These are phyloP conservation scores for Talaromyces nanjingensis DNA, from an alignment of 495 filamentous ascomycete genomes.

Conservation along the genomic window DNA sequence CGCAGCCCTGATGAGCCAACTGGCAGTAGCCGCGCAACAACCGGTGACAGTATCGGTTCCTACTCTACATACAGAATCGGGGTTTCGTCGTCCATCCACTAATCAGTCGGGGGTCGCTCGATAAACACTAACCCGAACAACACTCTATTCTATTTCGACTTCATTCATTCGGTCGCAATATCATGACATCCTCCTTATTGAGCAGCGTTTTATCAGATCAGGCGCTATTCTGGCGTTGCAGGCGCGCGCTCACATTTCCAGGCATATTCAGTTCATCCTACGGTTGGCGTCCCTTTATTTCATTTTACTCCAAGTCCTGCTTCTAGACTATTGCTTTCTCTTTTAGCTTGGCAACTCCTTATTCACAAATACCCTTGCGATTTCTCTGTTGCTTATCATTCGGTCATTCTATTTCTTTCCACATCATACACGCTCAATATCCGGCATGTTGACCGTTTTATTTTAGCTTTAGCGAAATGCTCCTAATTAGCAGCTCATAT, in stretches of 20 bases:
- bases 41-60: not conserved
- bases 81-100: constrained; percentile 17
- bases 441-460: constrained; percentile 6
- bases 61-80: constrained; percentile 6
- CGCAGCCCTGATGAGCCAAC: not conserved
- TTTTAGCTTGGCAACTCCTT: not conserved
- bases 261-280: not conserved
- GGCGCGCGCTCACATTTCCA: not conserved
- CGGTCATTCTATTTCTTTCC: not conserved
- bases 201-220: not conserved
- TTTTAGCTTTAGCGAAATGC: not conserved
- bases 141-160: not conserved
- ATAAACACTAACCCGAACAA: constrained; percentile 6
- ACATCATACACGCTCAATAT: constrained; percentile 3
- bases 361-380: constrained; percentile 10
- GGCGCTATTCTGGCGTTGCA: constrained; percentile 3
- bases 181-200: not conserved
- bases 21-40: constrained; percentile 6
- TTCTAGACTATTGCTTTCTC: not conserved
- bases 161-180: not conserved
- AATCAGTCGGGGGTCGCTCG: constrained; percentile 19
- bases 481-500: not conserved
- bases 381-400: not conserved
- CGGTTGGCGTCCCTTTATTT: not conserved
- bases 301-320: not conserved